Evolutionary conservation across 805 yeast species (phyloP).

Genomic region (Cyberlindnera mycetangii): DNA sequence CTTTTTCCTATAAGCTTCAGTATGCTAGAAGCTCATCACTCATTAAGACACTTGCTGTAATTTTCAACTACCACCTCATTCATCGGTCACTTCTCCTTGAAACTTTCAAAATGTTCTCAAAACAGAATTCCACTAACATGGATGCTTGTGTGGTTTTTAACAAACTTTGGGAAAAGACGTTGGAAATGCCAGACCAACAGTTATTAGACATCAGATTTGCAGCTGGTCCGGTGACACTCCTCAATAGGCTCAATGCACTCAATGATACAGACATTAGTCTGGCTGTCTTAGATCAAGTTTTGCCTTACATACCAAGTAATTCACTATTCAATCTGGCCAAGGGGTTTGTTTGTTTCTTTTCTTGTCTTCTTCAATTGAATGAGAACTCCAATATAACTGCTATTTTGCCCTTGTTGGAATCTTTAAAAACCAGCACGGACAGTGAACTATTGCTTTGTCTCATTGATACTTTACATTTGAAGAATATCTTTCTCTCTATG

Average conservation of each 20-base stretch:
- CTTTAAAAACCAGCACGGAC: slow-evolving; percentile 8
- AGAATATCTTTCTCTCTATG: slow-evolving; percentile 4
- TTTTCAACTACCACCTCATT: slow-evolving; percentile 18
- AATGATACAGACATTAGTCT: slow-evolving; percentile 2
- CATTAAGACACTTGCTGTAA: slow-evolving; percentile 16
- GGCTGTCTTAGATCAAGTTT: slow-evolving; percentile 14
- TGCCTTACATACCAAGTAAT: slow-evolving; percentile 18
- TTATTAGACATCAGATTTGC: slow-evolving; percentile 5
- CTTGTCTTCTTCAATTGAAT: slow-evolving; percentile 3
- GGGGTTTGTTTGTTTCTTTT: slow-evolving; percentile 8
- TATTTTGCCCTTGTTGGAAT: slow-evolving; percentile 9
- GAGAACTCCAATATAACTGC: neutral
- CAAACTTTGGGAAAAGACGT: slow-evolving; percentile 26
- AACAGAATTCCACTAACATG: slow-evolving; percentile 17
- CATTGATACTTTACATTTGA: slow-evolving; percentile 11
- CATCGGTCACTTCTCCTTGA: slow-evolving; percentile 14
- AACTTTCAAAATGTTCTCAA: slow-evolving; percentile 14
- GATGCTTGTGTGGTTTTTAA: slow-evolving; percentile 26
- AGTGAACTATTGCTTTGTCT: slow-evolving; percentile 14
- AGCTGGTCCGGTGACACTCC: slow-evolving; percentile 25
- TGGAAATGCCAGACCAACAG: slow-evolving; percentile 9
- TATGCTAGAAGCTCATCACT: slow-evolving; percentile 11
- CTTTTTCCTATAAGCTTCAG: slow-evolving; percentile 23
- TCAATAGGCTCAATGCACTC: slow-evolving; percentile 18
- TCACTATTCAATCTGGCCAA: slow-evolving; percentile 14